Base-by-base conservation (phyloP, 192 early-diverging fungal species). In the Entomortierella lignicola region DNA sequence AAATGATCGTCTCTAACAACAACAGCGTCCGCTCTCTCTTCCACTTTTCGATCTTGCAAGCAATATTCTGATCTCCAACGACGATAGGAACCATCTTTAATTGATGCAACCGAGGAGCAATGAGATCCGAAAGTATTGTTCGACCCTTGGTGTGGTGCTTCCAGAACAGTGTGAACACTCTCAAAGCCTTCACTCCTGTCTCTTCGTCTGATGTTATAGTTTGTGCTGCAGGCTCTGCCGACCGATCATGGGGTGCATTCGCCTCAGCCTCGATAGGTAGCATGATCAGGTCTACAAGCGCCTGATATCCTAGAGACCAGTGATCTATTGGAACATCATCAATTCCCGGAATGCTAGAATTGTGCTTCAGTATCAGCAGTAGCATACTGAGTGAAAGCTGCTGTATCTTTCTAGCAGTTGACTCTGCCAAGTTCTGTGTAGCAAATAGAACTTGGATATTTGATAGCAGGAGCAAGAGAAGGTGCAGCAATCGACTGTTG, bases 221-320 rank as follows among this genome's bases (percentile, higher is more conserved):
- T 21, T 4, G n/a, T 39, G 51, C n/a, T 21, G 17, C 26, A 43
- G 7, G 11, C 2, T 2, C 30, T 34, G 3, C 12, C 11, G 29
- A 6, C 55, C 18, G 30, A 2, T 29, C 55, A 1, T 34, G 4
- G 13, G 20, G 4, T 11, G 29, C 39, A 27, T 41, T 31, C 51
- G 30, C 44, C 2, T 63, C 60, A 18, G 26, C 20, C 18, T 79
- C 75, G 37, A 79, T 39, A 6, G 75, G 75, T 6, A 13, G 2
- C 60, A 79, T 58, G 48, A 70, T 61, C 50, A 43, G 26, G 10
- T 79, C 62, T 2, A 79, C 68, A 11, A 79, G 63, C 6, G 75
- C 61, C 2, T 48, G 29, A 27, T 69, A 70, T 1, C 67, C 67
- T 8, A 79, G 13, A 4, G 50, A 48, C 75, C 75, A 79, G 7